Evolutionary conservation across 2,329 filamentous ascomycete genomes (phyloP).

Genomic region (Cordyceps farinosa): DNA sequence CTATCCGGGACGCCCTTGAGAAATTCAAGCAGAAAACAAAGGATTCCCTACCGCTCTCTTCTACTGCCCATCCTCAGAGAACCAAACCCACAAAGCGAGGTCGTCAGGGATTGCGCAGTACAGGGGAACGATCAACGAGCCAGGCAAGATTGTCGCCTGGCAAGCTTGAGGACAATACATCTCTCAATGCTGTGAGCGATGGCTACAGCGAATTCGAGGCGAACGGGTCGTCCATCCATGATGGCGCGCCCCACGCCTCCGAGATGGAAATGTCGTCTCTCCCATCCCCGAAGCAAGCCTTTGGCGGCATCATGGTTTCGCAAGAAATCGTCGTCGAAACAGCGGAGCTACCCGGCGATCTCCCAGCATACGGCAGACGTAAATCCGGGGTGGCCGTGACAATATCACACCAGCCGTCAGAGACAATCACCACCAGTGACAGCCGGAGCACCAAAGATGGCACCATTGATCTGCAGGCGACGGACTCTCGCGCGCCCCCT

Average conservation of each 20-base stretch:
- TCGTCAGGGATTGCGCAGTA: background rate
- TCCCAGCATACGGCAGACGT: background rate
- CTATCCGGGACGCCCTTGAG: constrained; percentile 1
- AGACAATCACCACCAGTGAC: background rate
- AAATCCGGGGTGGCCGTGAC: background rate
- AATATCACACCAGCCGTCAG: background rate
- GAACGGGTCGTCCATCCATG: constrained; percentile 11
- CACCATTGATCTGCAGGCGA: background rate
- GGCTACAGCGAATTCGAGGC: constrained; percentile 4
- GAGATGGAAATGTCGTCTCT: constrained; percentile 13
- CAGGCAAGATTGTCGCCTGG: constrained; percentile 24
- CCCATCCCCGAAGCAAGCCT: constrained; percentile 24
- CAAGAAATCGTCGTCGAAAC: constrained; percentile 50
- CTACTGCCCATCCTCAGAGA: background rate
- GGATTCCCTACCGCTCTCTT: background rate
- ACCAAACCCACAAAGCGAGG: background rate
- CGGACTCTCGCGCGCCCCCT: background rate
- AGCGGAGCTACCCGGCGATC: background rate
- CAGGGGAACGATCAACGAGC: constrained; percentile 8
- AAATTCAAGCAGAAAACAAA: background rate
- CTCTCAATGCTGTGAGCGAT: constrained; percentile 4
- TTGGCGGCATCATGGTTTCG: constrained; percentile 59
- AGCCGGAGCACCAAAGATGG: background rate
- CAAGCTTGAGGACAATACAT: constrained; percentile 16
- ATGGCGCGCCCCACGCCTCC: background rate